These are phyloP conservation scores for Excoecaria cochinchinensis DNA, from an alignment of 345 rosid genomes.

Conservation along the genomic window DNA sequence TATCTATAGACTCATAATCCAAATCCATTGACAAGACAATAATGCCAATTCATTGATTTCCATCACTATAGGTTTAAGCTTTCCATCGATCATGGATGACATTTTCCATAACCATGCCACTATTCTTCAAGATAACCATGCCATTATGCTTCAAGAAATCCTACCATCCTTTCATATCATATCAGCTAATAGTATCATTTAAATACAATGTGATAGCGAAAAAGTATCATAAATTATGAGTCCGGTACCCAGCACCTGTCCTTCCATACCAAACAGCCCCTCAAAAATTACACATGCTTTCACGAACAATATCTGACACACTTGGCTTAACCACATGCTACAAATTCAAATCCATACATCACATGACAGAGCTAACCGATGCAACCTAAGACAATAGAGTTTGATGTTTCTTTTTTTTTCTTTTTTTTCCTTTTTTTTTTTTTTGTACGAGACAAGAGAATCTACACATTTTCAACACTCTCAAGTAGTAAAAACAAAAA, in stretches of 20 bases:
- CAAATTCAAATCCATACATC: not conserved
- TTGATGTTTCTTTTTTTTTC: too few species aligned
- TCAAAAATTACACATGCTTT: not conserved
- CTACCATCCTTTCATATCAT: too few species aligned
- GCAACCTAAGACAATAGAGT: not conserved
- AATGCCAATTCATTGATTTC: not conserved
- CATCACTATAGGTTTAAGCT: not conserved
- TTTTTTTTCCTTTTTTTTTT: too few species aligned
- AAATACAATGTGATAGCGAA: too few species aligned
- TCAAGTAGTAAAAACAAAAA: not conserved
- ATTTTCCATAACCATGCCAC: not conserved
- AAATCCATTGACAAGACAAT: not conserved
- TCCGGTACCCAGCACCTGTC: too few species aligned
- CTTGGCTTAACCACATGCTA: not conserved
- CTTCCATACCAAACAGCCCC: not conserved
- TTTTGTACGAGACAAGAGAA: too few species aligned
- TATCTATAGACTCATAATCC: not conserved
- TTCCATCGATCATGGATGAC: not conserved
- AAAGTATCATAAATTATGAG: too few species aligned
- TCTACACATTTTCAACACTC: too few species aligned
- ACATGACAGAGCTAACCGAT: not conserved
- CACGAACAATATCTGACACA: not conserved
- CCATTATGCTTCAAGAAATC: not conserved
- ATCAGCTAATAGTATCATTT: too few species aligned
- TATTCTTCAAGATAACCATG: not conserved